Conservation (phyloP, 2,329 filamentous ascomycete genomes). For the Setomelanomma holmii region DNA sequence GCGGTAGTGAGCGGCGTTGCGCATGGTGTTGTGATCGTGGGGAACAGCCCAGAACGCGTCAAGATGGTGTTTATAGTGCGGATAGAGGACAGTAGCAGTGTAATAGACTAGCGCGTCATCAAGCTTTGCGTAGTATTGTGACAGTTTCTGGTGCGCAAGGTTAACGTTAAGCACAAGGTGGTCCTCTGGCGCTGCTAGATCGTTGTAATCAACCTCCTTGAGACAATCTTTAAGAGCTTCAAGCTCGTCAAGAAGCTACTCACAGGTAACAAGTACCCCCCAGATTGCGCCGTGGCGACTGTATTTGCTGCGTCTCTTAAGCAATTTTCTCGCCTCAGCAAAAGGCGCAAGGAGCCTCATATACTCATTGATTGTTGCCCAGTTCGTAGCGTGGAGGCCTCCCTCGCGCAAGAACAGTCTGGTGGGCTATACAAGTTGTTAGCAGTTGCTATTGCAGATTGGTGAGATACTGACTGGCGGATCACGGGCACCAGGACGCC, state of each 20-base stretch:
- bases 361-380: too few species aligned
- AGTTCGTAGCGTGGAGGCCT: too few species aligned
- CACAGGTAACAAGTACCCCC: slow-evolving; percentile 4
- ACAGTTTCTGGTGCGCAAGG: slow-evolving; percentile 1
- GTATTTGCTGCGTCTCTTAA: too few species aligned
- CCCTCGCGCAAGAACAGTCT: too few species aligned
- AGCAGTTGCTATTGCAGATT: too few species aligned
- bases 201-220: slow-evolving; percentile 3
- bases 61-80: background rate
- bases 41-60: background rate
- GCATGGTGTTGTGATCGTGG: background rate
- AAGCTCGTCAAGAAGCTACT: slow-evolving; percentile 4
- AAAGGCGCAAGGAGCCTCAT: too few species aligned
- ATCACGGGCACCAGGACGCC: too few species aligned
- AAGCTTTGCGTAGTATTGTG: slow-evolving; percentile 7
- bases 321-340: too few species aligned
- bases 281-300: slow-evolving; percentile 4
- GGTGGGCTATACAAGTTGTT: too few species aligned
- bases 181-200: slow-evolving; percentile 1
- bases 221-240: slow-evolving; percentile 1
- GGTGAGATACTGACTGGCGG: too few species aligned
- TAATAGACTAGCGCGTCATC: background rate
- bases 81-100: background rate
- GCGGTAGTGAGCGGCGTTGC: background rate
- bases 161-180: slow-evolving; percentile 1